Percentiles rank a stretch among this genome's conserved stretches.
These are phyloP conservation scores for Solanum hybrid DNA, from an alignment of 305 asterid species.

Conservation along the genomic window DNA sequence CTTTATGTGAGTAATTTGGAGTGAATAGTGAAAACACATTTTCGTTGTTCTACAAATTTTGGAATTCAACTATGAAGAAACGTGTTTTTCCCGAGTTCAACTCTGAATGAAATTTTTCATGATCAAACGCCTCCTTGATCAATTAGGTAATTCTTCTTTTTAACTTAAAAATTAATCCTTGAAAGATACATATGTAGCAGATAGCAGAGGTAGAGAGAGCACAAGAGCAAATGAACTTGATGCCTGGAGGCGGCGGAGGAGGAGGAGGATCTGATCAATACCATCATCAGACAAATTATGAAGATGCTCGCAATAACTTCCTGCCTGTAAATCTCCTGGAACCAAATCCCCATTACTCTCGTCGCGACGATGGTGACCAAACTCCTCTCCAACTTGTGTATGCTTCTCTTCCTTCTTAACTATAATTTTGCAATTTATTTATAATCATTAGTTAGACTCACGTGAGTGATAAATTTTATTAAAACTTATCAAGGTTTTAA, in stretches of 20 bases:
- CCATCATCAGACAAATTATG: slow-evolving; percentile 23
- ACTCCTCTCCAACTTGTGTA: slow-evolving; percentile 75
- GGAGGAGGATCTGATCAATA: slow-evolving; percentile 29
- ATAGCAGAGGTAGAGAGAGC: slow-evolving; percentile 78
- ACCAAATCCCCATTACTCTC: slow-evolving; percentile 54
- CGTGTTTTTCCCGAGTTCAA: background rate
- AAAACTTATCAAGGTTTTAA: background rate
- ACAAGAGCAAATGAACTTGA: slow-evolving; percentile 52
- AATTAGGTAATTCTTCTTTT: background rate
- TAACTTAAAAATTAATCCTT: background rate
- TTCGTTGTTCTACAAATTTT: background rate
- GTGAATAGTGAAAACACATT: background rate
- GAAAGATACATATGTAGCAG: slow-evolving; percentile 22
- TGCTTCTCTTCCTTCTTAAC: background rate
- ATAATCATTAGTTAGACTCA: background rate
- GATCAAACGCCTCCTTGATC: background rate
- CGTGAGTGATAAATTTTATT: background rate
- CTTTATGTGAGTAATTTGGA: background rate
- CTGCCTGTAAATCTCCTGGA: slow-evolving; percentile 61
- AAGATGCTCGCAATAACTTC: slow-evolving; percentile 53
- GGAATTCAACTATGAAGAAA: background rate
- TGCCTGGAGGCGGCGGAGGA: slow-evolving; percentile 28
- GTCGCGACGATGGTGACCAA: slow-evolving; percentile 31
- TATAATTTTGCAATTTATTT: background rate
- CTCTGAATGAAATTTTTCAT: background rate